Percentiles rank a stretch among this genome's conserved stretches.
These are phyloP conservation scores for Earliella scabrosa DNA, from an alignment of 1,284 basidiomycete species.

Conservation along the genomic window DNA sequence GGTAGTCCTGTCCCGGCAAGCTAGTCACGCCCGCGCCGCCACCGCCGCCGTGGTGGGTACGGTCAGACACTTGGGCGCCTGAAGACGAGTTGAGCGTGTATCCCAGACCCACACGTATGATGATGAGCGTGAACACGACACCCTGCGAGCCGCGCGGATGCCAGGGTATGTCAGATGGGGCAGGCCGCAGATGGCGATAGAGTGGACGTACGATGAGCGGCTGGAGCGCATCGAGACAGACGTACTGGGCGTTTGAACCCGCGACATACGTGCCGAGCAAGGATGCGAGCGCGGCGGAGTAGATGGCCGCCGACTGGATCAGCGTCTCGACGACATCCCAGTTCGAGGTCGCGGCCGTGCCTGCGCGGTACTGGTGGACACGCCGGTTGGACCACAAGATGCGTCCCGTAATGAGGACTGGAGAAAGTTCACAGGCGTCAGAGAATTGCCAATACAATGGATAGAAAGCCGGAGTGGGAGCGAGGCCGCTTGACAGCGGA, in stretches of 20 bases:
- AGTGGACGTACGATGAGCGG: constrained; percentile 18
- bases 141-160: not conserved
- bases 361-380: constrained; percentile 7
- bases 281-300: constrained; percentile 20
- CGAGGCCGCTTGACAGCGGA: not conserved
- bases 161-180: not conserved
- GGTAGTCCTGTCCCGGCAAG: constrained; percentile 13
- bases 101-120: constrained; percentile 24
- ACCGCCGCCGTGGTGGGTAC: not conserved
- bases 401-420: constrained; percentile 19
- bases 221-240: constrained; percentile 18
- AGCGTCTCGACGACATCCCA: constrained; percentile 24
- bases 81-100: constrained; percentile 14
- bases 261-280: constrained; percentile 18
- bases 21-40: constrained; percentile 6
- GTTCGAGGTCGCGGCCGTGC: constrained; percentile 4
- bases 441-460: not conserved
- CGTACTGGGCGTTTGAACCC: constrained; percentile 22
- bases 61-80: not conserved
- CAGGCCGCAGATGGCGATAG: not conserved
- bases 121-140: constrained; percentile 23
- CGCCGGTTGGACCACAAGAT: constrained; percentile 21
- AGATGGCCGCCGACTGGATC: constrained; percentile 21
- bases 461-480: not conserved
- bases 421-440: not conserved